Percentiles rank a stretch among this genome's conserved stretches.
Conservation (phyloP, 73 alveolate species). For the Effrenium voratum region DNA sequence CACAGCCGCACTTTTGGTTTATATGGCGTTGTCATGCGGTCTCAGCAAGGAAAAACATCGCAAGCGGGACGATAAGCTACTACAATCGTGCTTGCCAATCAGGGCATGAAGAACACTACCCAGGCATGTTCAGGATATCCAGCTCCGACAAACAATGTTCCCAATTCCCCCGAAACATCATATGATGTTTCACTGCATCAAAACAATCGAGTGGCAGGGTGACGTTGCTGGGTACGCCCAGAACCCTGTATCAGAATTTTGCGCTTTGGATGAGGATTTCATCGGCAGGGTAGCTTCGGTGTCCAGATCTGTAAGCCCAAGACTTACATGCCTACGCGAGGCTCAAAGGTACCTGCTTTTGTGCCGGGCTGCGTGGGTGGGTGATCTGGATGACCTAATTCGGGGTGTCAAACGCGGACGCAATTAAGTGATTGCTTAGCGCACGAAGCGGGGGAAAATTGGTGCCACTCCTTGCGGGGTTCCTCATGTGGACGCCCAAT, state of each 20-base stretch:
- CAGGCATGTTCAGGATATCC: neutral
- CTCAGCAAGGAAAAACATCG: too few species aligned
- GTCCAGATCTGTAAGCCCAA: neutral
- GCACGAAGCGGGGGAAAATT: too few species aligned
- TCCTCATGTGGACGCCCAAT: too few species aligned
- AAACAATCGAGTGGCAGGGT: slow-evolving; percentile 12
- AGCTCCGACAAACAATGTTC: neutral
- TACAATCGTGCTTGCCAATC: too few species aligned
- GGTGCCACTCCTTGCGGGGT: too few species aligned
- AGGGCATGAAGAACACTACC: too few species aligned
- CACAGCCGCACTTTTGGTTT: too few species aligned
- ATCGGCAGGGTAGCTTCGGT: neutral
- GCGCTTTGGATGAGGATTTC: slow-evolving; percentile 49
- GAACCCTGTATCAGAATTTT: slow-evolving; percentile 30
- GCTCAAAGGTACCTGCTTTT: slow-evolving; percentile 4
- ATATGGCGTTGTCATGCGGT: too few species aligned
- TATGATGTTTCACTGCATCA: slow-evolving; percentile 14
- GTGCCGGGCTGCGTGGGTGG: neutral
- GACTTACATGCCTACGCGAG: neutral
- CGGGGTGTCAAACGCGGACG: too few species aligned
- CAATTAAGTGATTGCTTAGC: too few species aligned
- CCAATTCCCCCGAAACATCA: slow-evolving; percentile 20
- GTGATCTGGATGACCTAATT: too few species aligned
- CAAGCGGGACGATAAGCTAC: too few species aligned
- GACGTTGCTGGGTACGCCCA: neutral